A percentile compares a stretch with the other conserved stretches of the same genome.
phyloP scores from a whole-genome alignment of 179 eudicot genomes.

The Spergularia azorica region DNA sequence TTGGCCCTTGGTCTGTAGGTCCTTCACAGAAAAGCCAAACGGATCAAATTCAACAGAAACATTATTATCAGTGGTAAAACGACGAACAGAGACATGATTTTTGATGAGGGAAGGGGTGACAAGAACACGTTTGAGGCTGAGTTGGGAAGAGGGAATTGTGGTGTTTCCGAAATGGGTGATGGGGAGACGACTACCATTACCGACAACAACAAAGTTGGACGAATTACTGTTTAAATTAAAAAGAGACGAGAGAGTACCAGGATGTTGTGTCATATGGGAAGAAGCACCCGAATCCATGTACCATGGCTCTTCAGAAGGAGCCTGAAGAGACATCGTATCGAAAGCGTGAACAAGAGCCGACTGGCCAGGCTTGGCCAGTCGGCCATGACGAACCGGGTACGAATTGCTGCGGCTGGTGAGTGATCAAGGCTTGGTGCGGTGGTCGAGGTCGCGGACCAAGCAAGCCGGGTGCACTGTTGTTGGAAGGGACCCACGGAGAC shows the following conservation, averaged over 20 bases:
- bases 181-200: not conserved
- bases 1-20: not conserved
- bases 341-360: not conserved
- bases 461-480: no score
- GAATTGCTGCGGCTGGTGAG: not conserved
- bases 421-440: no score
- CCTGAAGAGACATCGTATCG: not conserved
- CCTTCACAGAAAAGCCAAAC: conserved; percentile 13
- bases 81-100: not conserved
- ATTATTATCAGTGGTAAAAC: conserved; percentile 4
- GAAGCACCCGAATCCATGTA: not conserved
- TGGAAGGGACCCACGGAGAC: not conserved
- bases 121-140: not conserved
- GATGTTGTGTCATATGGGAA: not conserved
- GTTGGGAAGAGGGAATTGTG: no score
- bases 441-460: not conserved
- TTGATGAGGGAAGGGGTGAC: not conserved
- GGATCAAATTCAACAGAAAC: conserved; percentile 9
- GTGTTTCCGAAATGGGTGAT: not conserved
- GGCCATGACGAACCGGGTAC: not conserved
- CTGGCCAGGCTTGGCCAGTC: not conserved
- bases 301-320: not conserved
- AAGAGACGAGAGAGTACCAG: not conserved
- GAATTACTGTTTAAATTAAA: not conserved
- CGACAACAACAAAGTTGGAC: not conserved